Conservation (phyloP, 2,329 filamentous ascomycete species). For the Onygenales sp. region DNA sequence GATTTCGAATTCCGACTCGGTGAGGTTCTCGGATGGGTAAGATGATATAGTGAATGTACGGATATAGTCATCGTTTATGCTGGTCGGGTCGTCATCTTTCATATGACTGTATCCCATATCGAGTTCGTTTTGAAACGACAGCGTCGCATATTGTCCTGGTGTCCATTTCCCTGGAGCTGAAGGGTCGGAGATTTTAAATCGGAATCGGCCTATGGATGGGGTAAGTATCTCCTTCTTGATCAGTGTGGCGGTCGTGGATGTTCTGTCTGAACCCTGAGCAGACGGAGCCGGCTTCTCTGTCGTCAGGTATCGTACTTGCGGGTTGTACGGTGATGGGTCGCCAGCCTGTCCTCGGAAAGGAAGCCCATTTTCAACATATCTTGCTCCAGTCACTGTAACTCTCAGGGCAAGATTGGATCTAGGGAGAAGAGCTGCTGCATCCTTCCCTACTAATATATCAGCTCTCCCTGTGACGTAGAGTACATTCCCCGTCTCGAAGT, state of each 20-base stretch:
- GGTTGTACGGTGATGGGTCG: slow-evolving; percentile 69
- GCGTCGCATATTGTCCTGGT: slow-evolving; percentile 67
- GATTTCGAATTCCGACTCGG: slow-evolving; percentile 54
- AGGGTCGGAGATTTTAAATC: slow-evolving; percentile 40
- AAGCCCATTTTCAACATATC: slow-evolving; percentile 56
- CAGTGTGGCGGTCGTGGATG: slow-evolving; percentile 43
- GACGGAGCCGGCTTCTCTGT: slow-evolving; percentile 40
- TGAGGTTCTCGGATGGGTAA: slow-evolving; percentile 31
- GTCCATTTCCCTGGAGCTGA: slow-evolving; percentile 41
- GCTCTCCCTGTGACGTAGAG: slow-evolving; percentile 65
- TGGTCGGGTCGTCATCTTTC: slow-evolving; percentile 68
- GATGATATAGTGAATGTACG: slow-evolving; percentile 76
- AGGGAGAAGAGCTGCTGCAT: slow-evolving; percentile 54
- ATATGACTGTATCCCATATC: slow-evolving; percentile 72
- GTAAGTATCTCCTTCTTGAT: slow-evolving; percentile 52
- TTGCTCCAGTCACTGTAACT: slow-evolving; percentile 51
- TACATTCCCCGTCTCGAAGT: slow-evolving; percentile 62
- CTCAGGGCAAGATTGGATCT: slow-evolving; percentile 64
- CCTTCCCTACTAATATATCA: slow-evolving; percentile 54
- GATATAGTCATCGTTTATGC: slow-evolving; percentile 75
- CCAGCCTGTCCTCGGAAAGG: slow-evolving; percentile 54
- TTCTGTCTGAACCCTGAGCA: slow-evolving; percentile 8
- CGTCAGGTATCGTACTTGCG: slow-evolving; percentile 55
- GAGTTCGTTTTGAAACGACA: slow-evolving; percentile 62
- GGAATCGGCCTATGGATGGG: slow-evolving; percentile 58